Conservation (phyloP, 331 rosid genomes). For the Quercus lobata region DNA sequence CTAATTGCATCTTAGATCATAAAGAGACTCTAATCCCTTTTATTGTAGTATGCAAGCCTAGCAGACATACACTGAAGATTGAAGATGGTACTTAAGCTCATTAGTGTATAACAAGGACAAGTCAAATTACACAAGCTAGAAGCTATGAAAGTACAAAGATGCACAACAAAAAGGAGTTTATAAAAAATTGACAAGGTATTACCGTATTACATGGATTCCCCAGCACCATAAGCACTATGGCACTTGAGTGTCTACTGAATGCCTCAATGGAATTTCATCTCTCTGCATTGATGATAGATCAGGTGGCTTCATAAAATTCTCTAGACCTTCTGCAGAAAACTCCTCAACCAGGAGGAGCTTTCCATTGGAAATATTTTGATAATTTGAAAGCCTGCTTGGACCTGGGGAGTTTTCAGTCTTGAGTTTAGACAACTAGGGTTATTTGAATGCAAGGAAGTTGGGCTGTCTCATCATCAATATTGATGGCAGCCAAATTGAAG, state of each 20-base stretch:
- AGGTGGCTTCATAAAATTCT: constrained; percentile 37
- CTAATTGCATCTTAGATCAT: background rate
- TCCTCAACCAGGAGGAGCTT: constrained; percentile 11
- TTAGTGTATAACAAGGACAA: background rate
- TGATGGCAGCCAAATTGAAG: no score
- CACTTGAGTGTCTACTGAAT: background rate
- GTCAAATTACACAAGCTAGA: background rate
- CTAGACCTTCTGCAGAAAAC: constrained; percentile 10
- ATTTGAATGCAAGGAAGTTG: constrained; percentile 15
- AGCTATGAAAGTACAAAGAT: background rate
- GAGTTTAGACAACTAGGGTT: constrained; percentile 21
- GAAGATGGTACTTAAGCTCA: background rate
- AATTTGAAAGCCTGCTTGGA: constrained; percentile 10
- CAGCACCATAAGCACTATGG: background rate
- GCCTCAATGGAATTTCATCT: background rate
- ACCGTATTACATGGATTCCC: background rate
- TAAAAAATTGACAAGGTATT: background rate
- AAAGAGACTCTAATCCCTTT: no score
- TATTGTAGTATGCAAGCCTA: background rate
- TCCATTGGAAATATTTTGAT: background rate
- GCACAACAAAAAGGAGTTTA: background rate
- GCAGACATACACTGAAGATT: background rate
- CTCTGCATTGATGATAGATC: constrained; percentile 13
- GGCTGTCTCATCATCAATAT: background rate
- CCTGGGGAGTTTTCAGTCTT: constrained; percentile 1